phyloP scores from a whole-genome alignment of 192 early-diverging fungal genomes.

The Entophlyctis helioformis region DNA sequence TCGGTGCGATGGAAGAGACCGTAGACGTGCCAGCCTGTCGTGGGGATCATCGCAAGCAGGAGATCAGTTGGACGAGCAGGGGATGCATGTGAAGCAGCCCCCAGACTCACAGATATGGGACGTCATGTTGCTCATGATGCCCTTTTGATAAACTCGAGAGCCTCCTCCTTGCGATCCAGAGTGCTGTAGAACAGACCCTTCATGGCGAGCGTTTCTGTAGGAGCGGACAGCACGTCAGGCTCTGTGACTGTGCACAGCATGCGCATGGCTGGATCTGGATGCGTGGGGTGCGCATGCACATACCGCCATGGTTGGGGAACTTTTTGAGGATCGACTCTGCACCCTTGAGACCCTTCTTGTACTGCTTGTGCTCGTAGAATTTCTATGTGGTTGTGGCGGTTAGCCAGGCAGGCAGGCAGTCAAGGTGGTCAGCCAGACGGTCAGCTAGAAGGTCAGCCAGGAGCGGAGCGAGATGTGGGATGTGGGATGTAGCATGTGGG shows the following conservation, averaged over 20 bases:
- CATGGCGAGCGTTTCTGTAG: conserved; percentile 80
- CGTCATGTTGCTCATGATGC: conserved; percentile 63
- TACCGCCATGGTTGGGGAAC: conserved; percentile 84
- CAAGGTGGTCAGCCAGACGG: too few relatives aligned
- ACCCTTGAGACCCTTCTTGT: conserved; percentile 86
- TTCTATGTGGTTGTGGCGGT: too few relatives aligned
- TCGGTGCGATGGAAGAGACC: conserved; percentile 85
- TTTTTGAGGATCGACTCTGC: conserved; percentile 90
- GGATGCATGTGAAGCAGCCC: too few relatives aligned
- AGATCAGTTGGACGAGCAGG: too few relatives aligned
- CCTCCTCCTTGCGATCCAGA: conserved; percentile 87
- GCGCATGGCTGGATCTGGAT: too few relatives aligned
- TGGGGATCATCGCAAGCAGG: too few relatives aligned
- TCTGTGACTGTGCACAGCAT: too few relatives aligned
- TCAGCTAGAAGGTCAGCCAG: too few relatives aligned
- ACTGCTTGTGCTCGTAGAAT: conserved; percentile 89
- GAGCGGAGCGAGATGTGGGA: too few relatives aligned
- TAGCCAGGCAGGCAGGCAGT: too few relatives aligned
- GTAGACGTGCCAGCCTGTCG: conserved; percentile 88
- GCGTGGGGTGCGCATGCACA: not conserved
- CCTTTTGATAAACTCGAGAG: conserved; percentile 76
- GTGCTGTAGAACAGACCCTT: conserved; percentile 86
- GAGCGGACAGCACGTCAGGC: too few relatives aligned
- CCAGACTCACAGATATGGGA: conserved; percentile 82
- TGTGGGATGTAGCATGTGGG: too few relatives aligned